These are phyloP conservation scores for Psilocybe cyanescens DNA, from an alignment of 768 basidiomycete species.

Conservation along the genomic window DNA sequence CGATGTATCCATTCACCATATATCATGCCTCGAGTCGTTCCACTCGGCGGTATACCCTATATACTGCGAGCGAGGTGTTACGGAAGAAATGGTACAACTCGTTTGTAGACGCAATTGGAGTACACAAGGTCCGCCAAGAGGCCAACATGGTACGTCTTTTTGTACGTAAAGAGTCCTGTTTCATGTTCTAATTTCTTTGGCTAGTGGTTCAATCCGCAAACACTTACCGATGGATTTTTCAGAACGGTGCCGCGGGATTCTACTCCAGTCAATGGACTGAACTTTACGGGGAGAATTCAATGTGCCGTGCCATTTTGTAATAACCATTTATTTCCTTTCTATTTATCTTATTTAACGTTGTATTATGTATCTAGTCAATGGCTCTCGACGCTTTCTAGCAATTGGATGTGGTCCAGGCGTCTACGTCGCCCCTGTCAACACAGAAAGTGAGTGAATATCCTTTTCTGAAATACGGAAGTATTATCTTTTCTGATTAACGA, in stretches of 20 bases:
- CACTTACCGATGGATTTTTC: constrained; percentile 66
- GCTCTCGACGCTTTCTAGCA: constrained; percentile 60
- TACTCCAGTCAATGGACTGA: constrained; percentile 26
- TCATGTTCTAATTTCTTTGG: neutral
- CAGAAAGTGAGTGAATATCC: constrained; percentile 47
- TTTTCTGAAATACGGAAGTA: too few species aligned
- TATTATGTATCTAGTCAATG: constrained; percentile 40
- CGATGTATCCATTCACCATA: constrained; percentile 78
- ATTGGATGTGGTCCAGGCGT: constrained; percentile 72
- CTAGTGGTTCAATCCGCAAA: constrained; percentile 71
- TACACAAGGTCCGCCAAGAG: constrained; percentile 69
- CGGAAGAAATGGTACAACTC: constrained; percentile 67
- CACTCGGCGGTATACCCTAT: constrained; percentile 73
- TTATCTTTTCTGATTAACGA: neutral
- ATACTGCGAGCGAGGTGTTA: constrained; percentile 57
- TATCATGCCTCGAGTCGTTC: constrained; percentile 66
- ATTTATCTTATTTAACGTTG: neutral
- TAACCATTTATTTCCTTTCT: neutral
- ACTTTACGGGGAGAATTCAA: constrained; percentile 60
- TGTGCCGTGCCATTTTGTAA: constrained; percentile 69
- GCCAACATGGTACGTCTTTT: constrained; percentile 63
- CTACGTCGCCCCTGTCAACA: constrained; percentile 61
- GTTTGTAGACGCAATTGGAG: constrained; percentile 63
- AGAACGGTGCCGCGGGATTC: constrained; percentile 44
- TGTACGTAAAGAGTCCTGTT: neutral